Conservation (phyloP, 1,284 basidiomycete genomes). For the Puccinia polysora region DNA sequence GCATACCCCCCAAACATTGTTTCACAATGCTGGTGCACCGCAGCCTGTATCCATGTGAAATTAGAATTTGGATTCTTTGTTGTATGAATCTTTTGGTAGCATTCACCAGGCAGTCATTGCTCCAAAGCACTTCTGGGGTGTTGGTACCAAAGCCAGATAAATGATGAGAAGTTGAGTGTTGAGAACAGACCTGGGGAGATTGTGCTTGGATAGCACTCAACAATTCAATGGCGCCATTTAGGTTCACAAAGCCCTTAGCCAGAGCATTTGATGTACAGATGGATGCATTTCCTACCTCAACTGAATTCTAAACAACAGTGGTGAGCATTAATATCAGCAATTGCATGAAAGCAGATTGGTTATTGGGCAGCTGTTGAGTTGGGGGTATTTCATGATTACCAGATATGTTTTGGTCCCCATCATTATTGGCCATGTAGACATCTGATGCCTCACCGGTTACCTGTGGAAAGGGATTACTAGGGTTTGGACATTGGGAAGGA, state of each 20-base stretch:
- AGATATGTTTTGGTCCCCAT: background rate
- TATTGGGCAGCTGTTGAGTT: background rate
- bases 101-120: too few species aligned
- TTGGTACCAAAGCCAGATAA: too few species aligned
- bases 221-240: background rate
- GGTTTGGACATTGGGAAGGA: background rate
- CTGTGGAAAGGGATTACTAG: background rate
- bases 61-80: too few species aligned
- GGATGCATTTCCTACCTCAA: background rate
- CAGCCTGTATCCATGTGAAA: too few species aligned
- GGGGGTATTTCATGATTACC: background rate
- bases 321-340: background rate
- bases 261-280: constrained; percentile 7
- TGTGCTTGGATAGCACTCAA: background rate
- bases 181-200: background rate
- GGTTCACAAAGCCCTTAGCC: background rate
- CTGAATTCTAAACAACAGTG: background rate
- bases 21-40: too few species aligned
- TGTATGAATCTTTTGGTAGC: too few species aligned
- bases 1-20: too few species aligned
- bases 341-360: background rate
- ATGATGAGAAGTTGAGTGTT: constrained; percentile 3
- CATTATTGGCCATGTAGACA: background rate
- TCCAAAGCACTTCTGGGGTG: too few species aligned
- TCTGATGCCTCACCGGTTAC: background rate